Conservation (phyloP, 768 basidiomycete genomes). For the Lentinula lateritia region DNA sequence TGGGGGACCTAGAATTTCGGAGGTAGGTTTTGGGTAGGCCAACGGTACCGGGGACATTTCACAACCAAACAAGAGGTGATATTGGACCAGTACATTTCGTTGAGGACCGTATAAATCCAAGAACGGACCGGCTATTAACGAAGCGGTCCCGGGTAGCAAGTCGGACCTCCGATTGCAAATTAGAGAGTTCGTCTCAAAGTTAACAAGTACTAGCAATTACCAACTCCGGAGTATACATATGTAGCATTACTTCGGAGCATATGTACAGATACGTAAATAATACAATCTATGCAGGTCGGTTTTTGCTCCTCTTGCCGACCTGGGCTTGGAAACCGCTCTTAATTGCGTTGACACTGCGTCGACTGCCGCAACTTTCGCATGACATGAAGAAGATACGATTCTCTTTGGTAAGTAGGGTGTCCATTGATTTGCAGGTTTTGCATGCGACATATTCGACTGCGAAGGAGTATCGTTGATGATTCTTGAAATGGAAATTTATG, state of each 20-base stretch:
- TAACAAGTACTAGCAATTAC: too few species aligned
- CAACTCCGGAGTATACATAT: too few species aligned
- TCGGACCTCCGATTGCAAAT: neutral
- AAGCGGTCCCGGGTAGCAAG: neutral
- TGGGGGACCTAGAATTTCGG: neutral
- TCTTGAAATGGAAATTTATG: neutral
- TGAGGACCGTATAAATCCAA: neutral
- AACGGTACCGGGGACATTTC: neutral
- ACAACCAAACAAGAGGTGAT: neutral
- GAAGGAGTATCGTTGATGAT: neutral
- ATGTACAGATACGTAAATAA: neutral
- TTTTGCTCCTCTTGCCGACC: slow-evolving; percentile 82
- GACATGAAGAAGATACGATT: slow-evolving; percentile 99
- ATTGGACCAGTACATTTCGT: neutral
- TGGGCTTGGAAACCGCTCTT: slow-evolving; percentile 99
- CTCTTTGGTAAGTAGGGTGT: slow-evolving; percentile 94
- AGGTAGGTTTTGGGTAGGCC: neutral
- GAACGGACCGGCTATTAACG: neutral
- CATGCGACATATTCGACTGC: slow-evolving; percentile 97
- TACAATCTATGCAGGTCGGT: slow-evolving; percentile 32
- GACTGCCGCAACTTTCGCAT: slow-evolving; percentile 85
- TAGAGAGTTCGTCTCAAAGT: too few species aligned
- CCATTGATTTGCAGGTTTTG: slow-evolving; percentile 99
- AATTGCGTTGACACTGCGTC: slow-evolving; percentile 92
- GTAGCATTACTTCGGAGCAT: too few species aligned